Evolutionary conservation across 495 filamentous ascomycete genomes (phyloP).

Genomic region (Symbiotaphrina buchneri): DNA sequence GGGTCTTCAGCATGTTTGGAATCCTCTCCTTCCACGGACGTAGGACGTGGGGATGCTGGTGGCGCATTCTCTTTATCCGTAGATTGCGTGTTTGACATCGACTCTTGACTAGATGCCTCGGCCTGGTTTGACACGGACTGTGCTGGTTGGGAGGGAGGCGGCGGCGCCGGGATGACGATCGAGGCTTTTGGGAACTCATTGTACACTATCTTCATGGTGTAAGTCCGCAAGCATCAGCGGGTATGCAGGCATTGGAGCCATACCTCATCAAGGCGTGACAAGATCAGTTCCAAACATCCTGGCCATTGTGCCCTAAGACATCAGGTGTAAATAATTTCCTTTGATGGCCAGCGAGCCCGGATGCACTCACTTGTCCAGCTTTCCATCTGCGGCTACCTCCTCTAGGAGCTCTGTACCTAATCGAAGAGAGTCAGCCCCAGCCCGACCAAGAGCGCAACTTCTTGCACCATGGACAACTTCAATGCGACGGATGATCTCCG

Average conservation of each 20-base stretch:
- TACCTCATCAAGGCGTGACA: slow-evolving; percentile 30
- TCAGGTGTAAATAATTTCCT: not conserved
- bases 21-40: slow-evolving; percentile 11
- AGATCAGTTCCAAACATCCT: slow-evolving; percentile 22
- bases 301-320: slow-evolving; percentile 28
- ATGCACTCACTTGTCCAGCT: slow-evolving; percentile 1
- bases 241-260: slow-evolving; percentile 1
- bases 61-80: slow-evolving; percentile 20
- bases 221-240: not conserved
- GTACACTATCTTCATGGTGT: slow-evolving; percentile 19
- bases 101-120: not conserved
- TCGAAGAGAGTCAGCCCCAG: too few species aligned
- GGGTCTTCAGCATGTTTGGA: too few species aligned
- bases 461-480: too few species aligned
- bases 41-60: slow-evolving; percentile 14
- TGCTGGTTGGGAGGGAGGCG: slow-evolving; percentile 5
- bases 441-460: too few species aligned
- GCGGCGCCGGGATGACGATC: slow-evolving; percentile 12
- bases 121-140: not conserved
- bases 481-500: too few species aligned
- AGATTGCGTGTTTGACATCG: slow-evolving; percentile 1
- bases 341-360: not conserved
- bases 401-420: slow-evolving; percentile 5
- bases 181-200: slow-evolving; percentile 27
- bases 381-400: slow-evolving; percentile 3